phyloP scores from a whole-genome alignment of 2,329 filamentous ascomycete species.

The Geosmithia putterillii region DNA sequence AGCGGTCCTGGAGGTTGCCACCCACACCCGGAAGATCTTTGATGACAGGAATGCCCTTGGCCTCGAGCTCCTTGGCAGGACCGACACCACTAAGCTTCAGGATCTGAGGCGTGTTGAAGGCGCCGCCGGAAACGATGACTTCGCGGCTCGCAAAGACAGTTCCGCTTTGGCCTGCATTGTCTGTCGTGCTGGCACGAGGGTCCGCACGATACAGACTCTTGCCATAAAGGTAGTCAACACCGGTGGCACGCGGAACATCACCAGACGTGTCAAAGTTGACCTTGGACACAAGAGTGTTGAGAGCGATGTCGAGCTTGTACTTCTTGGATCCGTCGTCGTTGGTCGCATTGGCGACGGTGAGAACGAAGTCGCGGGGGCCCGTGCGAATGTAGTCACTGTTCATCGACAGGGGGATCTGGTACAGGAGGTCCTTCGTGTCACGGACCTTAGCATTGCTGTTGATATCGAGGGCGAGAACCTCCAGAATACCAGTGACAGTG shows the following conservation, averaged over 20 bases:
- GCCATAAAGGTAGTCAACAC: conserved; percentile 24
- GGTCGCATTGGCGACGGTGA: conserved; percentile 31
- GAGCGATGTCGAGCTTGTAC: conserved; percentile 21
- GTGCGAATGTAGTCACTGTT: conserved; percentile 22
- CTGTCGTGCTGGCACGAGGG: conserved; percentile 15
- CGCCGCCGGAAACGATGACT: conserved; percentile 18
- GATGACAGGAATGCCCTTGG: conserved; percentile 33
- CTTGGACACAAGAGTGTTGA: conserved; percentile 23
- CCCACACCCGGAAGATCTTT: conserved; percentile 32
- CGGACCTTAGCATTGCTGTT: conserved; percentile 26
- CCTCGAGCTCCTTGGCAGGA: conserved; percentile 13
- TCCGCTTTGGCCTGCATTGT: neutral
- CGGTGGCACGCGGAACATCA: conserved; percentile 19
- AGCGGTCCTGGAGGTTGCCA: conserved; percentile 5
- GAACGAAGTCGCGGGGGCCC: conserved; percentile 37
- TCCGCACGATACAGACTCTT: conserved; percentile 26
- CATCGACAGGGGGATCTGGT: conserved; percentile 31
- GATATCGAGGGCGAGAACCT: conserved; percentile 26
- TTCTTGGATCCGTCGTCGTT: conserved; percentile 29
- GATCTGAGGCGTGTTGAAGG: conserved; percentile 22
- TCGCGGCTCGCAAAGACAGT: conserved; percentile 3
- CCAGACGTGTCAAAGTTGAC: conserved; percentile 7
- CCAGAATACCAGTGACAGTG: conserved; percentile 4
- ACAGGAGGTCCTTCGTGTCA: conserved; percentile 28
- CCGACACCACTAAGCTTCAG: conserved; percentile 24